These are phyloP conservation scores for Scedosporium aurantiacum DNA, from an alignment of 2,329 filamentous ascomycete species.

Conservation along the genomic window DNA sequence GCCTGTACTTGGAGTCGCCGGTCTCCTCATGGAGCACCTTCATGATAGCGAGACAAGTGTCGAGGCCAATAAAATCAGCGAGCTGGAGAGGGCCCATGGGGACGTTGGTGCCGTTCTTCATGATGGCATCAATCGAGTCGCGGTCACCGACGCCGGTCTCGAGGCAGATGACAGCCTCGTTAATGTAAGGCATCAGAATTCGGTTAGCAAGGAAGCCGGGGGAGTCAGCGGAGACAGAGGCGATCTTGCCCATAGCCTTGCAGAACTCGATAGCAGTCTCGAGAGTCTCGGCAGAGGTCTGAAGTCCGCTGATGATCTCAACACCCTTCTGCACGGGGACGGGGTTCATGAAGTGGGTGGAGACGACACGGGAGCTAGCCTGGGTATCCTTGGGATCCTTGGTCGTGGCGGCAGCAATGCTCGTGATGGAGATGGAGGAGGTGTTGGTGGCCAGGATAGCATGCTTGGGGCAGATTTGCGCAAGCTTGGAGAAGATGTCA, in stretches of 20 bases:
- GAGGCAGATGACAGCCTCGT: conserved; percentile 91
- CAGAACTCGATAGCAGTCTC: conserved; percentile 78
- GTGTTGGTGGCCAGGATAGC: conserved; percentile 95
- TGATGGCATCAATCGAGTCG: conserved; percentile 92
- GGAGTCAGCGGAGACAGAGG: conserved; percentile 76
- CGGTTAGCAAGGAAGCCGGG: conserved; percentile 94
- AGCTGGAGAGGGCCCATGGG: conserved; percentile 93
- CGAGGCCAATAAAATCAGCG: conserved; percentile 93
- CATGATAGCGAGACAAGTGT: conserved; percentile 96
- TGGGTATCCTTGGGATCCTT: conserved; percentile 68
- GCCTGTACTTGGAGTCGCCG: conserved; percentile 90
- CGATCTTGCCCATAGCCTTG: conserved; percentile 83
- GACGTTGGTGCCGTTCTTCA: conserved; percentile 98
- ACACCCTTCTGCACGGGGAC: conserved; percentile 95
- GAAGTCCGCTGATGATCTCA: conserved; percentile 89
- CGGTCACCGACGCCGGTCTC: conserved; percentile 83
- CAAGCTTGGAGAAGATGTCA: conserved; percentile 74
- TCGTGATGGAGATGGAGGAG: conserved; percentile 95
- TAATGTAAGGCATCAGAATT: conserved; percentile 98
- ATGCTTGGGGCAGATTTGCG: conserved; percentile 69
- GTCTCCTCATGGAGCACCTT: conserved; percentile 85
- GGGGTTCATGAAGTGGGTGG: conserved; percentile 99
- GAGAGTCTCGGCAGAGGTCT: conserved; percentile 75
- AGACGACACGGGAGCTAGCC: conserved; percentile 77
- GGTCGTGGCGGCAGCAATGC: conserved; percentile 80